Base-by-base conservation (phyloP, 2,329 filamentous ascomycete genomes). In the Venturia effusa region DNA sequence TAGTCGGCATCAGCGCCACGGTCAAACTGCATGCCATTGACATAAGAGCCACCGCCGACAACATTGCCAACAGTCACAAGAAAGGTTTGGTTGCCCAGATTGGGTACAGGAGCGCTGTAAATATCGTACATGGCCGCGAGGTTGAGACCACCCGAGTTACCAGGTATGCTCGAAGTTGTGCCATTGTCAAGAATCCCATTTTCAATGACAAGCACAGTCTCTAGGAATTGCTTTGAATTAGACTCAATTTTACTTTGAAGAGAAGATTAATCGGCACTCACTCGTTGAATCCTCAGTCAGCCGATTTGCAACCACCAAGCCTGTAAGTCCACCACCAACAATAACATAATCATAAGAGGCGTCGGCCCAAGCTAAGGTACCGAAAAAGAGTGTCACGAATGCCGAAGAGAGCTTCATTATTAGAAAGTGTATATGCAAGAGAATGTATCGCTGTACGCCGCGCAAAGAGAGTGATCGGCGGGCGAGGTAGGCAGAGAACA, bases 221-320 rank as follows among this genome's bases (percentile, higher is more conserved):
- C 59, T 61, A 34, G 34, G 10, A 45, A 6, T 45, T 22, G 6
- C 6, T 48, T 48, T 8, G 43, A 13, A 4, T 22, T 24, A 22
- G 6, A 2, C 22, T n/a, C n/a, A 8, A 8, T 24, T 6, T 22
- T 48, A 7, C n/a, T 7, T 48, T 4, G n/a, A 13, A 22, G 37
- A 39, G 15, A 11, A 11, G n/a, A 15, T 41, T 24, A 8, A 22
- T 8, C 19, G n/a, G 11, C 24, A 30, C 59, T 19, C 30, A 61
- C 59, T 61, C 6, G 15, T 43, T 43, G 59, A 24, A 59, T 59
- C 55, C 66, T 81, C 80, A 62, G 80, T 80, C 71, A 83, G 72
- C 62, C 79, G 72, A 63, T 80, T 78, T 34, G 80, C 79, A 40
- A 79, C 76, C 30, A 82, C 79, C 61, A 83, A 80, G 5, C 81